Evolutionary conservation across 306 rosid genomes (phyloP), one percentile per base, ranked within the genome.

Genomic region (Erythrophleum fordii): DNA sequence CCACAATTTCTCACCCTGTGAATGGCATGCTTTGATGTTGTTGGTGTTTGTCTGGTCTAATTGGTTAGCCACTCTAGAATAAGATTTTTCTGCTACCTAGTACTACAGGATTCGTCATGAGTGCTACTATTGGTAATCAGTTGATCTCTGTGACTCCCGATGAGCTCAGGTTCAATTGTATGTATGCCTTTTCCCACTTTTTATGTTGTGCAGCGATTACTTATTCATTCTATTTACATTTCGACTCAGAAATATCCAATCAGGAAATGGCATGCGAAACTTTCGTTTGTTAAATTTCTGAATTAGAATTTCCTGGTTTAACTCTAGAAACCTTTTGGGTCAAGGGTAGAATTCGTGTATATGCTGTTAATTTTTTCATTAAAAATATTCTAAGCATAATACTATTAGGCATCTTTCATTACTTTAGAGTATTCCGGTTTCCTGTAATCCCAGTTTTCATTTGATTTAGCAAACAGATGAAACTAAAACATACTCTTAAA

Each of bases 151-250:
- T 90, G 41, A 64, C 72, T 56, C 96, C 97, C 16, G 89, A 89
- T 14, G 97, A 94, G 80, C 92, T 94, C 77, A 88, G 82, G 66
- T 92, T 94, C 84, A 90, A 78, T 73, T 85, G 98, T 94, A 89
- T 42, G 85, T 77, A 18, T 13, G 2, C 3, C 12, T 5, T 13
- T 10, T 49, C 46, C 0, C 62, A 56, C 46, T 5, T 70, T 35
- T 35, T 28, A 2, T 28, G 11, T 16, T 34, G 23, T 34, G 0
- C 3, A 2, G 39, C 68, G 41, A 11, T 8, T 18, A 4, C 14
- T 3, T 35, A 0, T 35, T 37, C 28, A 37, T 37, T 37, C 70
- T 5, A 20, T 67, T 31, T 20, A 0, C 31, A 1, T 67, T 67
- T 41, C 37, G 44, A 31, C 58, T 53, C 11, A 16, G 18, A 1